Evolutionary conservation across 495 filamentous ascomycete species (phyloP), one percentile per base, ranked within the genome.

Genomic region (Penicillium alfredii): DNA sequence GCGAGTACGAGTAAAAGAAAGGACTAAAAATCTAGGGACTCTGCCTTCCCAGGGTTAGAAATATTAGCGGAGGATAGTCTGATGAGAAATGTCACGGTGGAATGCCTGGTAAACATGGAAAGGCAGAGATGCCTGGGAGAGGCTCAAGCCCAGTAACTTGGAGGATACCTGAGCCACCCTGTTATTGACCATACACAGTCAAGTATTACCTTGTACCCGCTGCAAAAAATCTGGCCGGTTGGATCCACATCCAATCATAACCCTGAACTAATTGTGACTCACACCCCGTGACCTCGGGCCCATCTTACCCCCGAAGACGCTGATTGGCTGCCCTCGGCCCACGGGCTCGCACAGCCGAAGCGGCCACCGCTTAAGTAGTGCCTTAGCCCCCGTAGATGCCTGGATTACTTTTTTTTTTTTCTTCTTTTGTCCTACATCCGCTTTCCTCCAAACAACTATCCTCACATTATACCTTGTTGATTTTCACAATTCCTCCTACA

Each of bases 371-470:
- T 64, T 63, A 66, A 63, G 51, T 60, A 58, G 53, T 64, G 59
- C 63, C 63, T 67, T 55, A 61, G 38, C 39, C 51, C 54, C 51
- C 42, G 12, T 61, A 42, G 57, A 22, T 63, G 59, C 63, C 60
- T 67, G 47, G 48, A 27, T 43, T 37, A 52, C 51, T 43, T 46
- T 38, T 47, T 46, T 53, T 52, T 43, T 46, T 38, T 47, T 46
- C 40, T 44, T 33, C 22, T 38, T 45, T 40, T 16, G 32, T 31
- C 33, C 24, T 31, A 35, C 18, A 22, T 12, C 31, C 24, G 29
- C 31, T 38, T 37, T 48, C 47, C 40, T 35, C 39, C 12, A 19
- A 15, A 33, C 20, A 42, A 36, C 33, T 19, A 33, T 33, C 38
- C 33, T 26, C 25, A 12, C 31, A 31, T 17, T 40, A 14, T 16